These are phyloP conservation scores for Musa beccarii DNA, from an alignment of 176 grass and related monocot species.

Conservation along the genomic window DNA sequence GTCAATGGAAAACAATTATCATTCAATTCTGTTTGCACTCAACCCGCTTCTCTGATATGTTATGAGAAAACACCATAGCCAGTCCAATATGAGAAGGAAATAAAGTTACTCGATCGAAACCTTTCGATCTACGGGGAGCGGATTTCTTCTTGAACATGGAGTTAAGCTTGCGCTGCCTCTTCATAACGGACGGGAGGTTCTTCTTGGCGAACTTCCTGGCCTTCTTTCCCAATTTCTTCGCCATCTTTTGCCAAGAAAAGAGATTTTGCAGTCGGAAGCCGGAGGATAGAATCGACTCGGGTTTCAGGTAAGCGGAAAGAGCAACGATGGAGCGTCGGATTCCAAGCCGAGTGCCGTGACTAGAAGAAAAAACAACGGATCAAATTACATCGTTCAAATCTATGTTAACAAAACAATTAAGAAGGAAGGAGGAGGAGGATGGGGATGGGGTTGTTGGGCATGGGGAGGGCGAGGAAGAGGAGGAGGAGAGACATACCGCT, in stretches of 20 bases:
- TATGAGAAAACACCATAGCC: not conserved
- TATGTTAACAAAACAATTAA: too few relatives aligned
- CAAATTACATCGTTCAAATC: too few relatives aligned
- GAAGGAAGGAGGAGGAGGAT: too few relatives aligned
- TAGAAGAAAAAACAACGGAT: too few relatives aligned
- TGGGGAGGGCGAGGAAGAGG: too few relatives aligned
- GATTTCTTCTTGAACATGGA: conserved; percentile 45
- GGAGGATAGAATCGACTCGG: too few relatives aligned
- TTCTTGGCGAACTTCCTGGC: conserved; percentile 90
- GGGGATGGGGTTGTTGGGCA: not conserved
- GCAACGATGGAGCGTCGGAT: too few relatives aligned
- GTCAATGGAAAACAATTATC: not conserved
- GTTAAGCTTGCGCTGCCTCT: conserved; percentile 67
- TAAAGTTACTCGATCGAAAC: not conserved
- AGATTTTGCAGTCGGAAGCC: too few relatives aligned
- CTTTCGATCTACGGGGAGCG: conserved; percentile 31
- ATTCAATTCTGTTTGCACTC: not conserved
- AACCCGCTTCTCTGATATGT: not conserved
- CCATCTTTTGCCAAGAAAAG: conserved; percentile 27
- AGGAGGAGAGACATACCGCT: not conserved
- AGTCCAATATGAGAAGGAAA: not conserved
- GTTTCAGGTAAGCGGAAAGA: too few relatives aligned
- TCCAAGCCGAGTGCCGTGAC: too few relatives aligned
- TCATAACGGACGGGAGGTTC: conserved; percentile 62
- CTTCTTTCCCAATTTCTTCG: conserved; percentile 91